Percentiles rank a stretch among this genome's conserved stretches.
These are phyloP conservation scores for Lophiostoma macrostomum DNA, from an alignment of 495 filamentous ascomycete genomes.

Conservation along the genomic window DNA sequence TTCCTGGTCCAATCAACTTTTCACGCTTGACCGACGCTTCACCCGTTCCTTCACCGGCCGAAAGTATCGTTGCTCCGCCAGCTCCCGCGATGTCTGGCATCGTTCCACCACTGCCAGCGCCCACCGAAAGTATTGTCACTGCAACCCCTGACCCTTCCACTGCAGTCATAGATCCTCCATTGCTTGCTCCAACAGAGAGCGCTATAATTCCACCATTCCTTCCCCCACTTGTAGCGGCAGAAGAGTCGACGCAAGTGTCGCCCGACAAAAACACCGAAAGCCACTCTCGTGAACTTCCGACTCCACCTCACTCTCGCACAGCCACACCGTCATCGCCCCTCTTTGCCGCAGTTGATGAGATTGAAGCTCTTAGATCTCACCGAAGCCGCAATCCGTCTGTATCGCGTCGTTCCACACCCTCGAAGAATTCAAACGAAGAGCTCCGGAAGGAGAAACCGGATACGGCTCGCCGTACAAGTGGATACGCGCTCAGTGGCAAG, in stretches of 20 bases:
- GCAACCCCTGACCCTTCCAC: neutral
- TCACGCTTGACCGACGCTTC: neutral
- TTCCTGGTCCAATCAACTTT: conserved; percentile 10
- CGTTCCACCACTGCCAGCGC: neutral
- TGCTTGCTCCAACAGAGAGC: conserved; percentile 1
- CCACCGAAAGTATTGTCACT: conserved; percentile 13
- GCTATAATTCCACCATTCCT: neutral
- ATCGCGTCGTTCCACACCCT: conserved; percentile 18
- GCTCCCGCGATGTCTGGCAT: neutral
- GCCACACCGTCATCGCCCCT: conserved; percentile 28
- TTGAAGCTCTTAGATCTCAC: conserved; percentile 14
- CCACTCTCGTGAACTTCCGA: neutral
- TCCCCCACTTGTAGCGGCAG: conserved; percentile 2
- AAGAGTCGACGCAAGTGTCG: too few species aligned
- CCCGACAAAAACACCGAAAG: too few species aligned
- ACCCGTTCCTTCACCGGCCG: conserved; percentile 6
- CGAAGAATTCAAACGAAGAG: conserved; percentile 14
- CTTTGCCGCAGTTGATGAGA: conserved; percentile 30
- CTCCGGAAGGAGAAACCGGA: conserved; percentile 1
- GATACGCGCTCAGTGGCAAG: conserved; percentile 19
- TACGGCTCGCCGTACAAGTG: conserved; percentile 19
- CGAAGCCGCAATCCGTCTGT: conserved; percentile 6
- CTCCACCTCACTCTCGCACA: conserved; percentile 14
- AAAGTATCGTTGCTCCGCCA: conserved; percentile 4
- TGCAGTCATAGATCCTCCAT: neutral